A percentile compares a stretch with the other conserved stretches of the same genome.
Conservation (phyloP, 352 stramenopile species). For the Aphanomyces astaci region DNA sequence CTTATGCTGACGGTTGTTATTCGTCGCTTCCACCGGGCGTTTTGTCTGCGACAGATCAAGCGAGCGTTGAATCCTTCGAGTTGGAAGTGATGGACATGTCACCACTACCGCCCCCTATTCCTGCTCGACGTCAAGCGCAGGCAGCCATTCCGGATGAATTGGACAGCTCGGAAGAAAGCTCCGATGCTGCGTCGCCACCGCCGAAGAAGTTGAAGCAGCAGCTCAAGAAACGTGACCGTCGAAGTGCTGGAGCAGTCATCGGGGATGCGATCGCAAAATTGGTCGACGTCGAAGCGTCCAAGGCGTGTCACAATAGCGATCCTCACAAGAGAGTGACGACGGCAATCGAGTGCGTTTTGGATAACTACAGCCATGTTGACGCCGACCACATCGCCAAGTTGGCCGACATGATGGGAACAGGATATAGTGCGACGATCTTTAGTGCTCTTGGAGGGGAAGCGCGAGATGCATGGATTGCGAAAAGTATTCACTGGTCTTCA, state of each 20-base stretch:
- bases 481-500: not conserved
- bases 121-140: not conserved
- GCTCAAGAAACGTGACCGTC: not conserved
- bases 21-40: not conserved
- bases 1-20: slow-evolving; percentile 3
- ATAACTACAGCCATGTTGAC: not conserved
- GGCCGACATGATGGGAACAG: not conserved
- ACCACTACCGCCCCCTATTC: not conserved
- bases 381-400: not conserved
- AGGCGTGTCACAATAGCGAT: not conserved
- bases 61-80: not conserved
- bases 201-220: not conserved
- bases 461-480: not conserved
- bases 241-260: not conserved
- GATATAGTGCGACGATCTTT: not conserved
- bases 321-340: not conserved
- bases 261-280: slow-evolving; percentile 1
- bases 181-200: not conserved
- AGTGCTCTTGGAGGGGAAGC: not conserved
- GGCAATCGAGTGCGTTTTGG: not conserved
- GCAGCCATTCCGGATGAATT: not conserved
- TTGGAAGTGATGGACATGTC: not conserved
- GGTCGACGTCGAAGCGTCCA: not conserved
- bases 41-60: too few relatives aligned
- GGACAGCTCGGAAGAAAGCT: not conserved